Percentiles rank a stretch among this genome's conserved stretches.
Conservation (phyloP, 2,329 filamentous ascomycete species). For the Torrubiellomyces zombiae region DNA sequence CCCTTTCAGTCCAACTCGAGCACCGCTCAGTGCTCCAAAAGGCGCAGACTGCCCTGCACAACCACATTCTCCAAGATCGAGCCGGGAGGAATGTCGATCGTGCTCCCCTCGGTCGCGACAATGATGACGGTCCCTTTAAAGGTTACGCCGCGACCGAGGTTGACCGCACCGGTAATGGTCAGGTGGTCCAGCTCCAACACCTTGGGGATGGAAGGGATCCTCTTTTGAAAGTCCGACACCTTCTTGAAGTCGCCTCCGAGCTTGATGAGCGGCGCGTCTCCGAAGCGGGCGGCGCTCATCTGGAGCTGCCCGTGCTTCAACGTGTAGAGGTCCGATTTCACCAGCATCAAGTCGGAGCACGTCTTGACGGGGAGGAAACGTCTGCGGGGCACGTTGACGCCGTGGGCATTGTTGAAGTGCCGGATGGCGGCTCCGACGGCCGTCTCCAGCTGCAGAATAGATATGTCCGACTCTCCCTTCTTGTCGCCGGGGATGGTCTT, state of each 20-base stretch:
- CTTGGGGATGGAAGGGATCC: constrained; percentile 75
- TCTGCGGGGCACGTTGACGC: constrained; percentile 93
- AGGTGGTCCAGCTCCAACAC: constrained; percentile 87
- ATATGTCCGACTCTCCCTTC: constrained; percentile 98
- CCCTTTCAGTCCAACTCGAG: neutral
- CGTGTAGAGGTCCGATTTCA: constrained; percentile 98
- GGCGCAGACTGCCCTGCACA: constrained; percentile 83
- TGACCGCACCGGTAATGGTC: constrained; percentile 94
- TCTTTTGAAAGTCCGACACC: constrained; percentile 90
- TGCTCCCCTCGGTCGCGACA: constrained; percentile 92
- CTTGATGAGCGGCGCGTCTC: constrained; percentile 95
- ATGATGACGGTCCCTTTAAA: constrained; percentile 99
- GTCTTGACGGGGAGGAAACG: constrained; percentile 99
- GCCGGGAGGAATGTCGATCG: constrained; percentile 92
- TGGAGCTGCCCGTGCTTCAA: constrained; percentile 96
- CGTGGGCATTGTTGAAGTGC: constrained; percentile 96
- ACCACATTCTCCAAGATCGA: constrained; percentile 98
- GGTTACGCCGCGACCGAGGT: constrained; percentile 86
- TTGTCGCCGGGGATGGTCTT: constrained; percentile 98
- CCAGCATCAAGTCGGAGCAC: constrained; percentile 96
- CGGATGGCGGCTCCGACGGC: constrained; percentile 96
- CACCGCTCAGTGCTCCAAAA: constrained; percentile 43
- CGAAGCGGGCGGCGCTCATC: constrained; percentile 92
- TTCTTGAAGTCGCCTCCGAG: constrained; percentile 99
- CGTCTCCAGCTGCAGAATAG: constrained; percentile 95